Percentiles rank a stretch among this genome's conserved stretches.
Evolutionary conservation across 1,284 basidiomycete species (phyloP).

Genomic region (Tilletia indica): DNA sequence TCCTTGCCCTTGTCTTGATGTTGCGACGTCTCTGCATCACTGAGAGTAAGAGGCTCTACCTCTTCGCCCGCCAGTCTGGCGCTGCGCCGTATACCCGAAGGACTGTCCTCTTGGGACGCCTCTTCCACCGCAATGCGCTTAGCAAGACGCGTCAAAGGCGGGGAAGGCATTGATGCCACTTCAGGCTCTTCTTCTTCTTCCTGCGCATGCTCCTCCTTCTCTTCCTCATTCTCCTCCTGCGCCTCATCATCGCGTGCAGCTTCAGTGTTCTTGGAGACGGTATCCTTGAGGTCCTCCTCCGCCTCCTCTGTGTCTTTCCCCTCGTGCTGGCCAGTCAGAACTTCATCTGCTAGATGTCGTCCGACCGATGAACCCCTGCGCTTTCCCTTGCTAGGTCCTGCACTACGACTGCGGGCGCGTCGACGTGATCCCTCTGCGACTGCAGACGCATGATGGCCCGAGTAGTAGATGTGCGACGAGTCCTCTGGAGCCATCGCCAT

Average conservation of each 20-base stretch:
- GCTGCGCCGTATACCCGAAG: not conserved
- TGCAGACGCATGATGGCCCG: not conserved
- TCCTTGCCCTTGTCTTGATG: not conserved
- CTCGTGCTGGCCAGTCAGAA: not conserved
- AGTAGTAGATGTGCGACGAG: not conserved
- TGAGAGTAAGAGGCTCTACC: not conserved
- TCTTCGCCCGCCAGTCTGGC: not conserved
- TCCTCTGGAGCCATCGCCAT: not conserved
- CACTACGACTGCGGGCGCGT: constrained; percentile 1
- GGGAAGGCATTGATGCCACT: not conserved
- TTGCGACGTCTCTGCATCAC: not conserved
- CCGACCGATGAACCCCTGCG: too few species aligned
- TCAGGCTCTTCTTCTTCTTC: not conserved
- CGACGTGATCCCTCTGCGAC: not conserved
- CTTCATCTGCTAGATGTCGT: too few species aligned
- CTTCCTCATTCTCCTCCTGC: not conserved
- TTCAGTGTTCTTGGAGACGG: not conserved
- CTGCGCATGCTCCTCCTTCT: not conserved
- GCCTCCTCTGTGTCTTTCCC: not conserved
- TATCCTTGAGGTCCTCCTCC: not conserved
- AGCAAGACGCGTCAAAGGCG: not conserved
- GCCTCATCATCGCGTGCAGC: not conserved
- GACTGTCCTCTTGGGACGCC: not conserved
- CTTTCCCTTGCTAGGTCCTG: not conserved
- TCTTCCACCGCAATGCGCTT: not conserved